Conservation (phyloP, 208 protist genomes). For the Sergeia podlipaevii region DNA sequence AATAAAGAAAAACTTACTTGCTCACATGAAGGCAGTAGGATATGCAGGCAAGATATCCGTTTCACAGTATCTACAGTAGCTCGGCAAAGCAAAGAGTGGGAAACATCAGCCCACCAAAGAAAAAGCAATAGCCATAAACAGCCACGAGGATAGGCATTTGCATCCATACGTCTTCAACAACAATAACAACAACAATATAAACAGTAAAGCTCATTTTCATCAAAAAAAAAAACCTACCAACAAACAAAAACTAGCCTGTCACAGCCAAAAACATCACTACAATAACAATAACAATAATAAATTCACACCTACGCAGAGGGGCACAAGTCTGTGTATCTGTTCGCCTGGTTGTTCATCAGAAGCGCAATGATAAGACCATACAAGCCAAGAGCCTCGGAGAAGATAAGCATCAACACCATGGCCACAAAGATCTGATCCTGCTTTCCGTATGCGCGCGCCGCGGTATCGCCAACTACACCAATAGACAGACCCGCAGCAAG, state of each 20-base stretch:
- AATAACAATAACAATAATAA: slow-evolving; percentile 8
- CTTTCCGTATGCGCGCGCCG: slow-evolving; percentile 86
- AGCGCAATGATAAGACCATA: slow-evolving; percentile 99
- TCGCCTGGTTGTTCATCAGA: slow-evolving; percentile 90
- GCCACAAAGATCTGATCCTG: slow-evolving; percentile 98
- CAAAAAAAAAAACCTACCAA: slow-evolving; percentile 6
- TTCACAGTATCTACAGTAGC: too few relatives aligned
- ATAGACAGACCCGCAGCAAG: slow-evolving; percentile 98
- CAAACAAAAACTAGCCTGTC: slow-evolving; percentile 5
- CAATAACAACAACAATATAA: slow-evolving; percentile 1
- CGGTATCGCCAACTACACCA: slow-evolving; percentile 98
- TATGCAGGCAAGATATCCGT: too few relatives aligned
- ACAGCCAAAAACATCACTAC: neutral
- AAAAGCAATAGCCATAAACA: too few relatives aligned
- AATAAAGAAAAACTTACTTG: too few relatives aligned
- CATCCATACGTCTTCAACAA: too few relatives aligned
- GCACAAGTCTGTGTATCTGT: slow-evolving; percentile 73
- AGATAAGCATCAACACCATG: slow-evolving; percentile 99
- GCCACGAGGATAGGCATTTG: too few relatives aligned
- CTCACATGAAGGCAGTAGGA: too few relatives aligned
- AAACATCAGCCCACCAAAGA: too few relatives aligned
- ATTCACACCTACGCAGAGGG: slow-evolving; percentile 6
- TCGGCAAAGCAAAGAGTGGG: too few relatives aligned
- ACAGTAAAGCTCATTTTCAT: slow-evolving; percentile 5
- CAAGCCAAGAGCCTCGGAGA: slow-evolving; percentile 98